Evolutionary conservation across 495 filamentous ascomycete species (phyloP), one percentile per base, ranked within the genome.

Genomic region (Penicillium goetzii): DNA sequence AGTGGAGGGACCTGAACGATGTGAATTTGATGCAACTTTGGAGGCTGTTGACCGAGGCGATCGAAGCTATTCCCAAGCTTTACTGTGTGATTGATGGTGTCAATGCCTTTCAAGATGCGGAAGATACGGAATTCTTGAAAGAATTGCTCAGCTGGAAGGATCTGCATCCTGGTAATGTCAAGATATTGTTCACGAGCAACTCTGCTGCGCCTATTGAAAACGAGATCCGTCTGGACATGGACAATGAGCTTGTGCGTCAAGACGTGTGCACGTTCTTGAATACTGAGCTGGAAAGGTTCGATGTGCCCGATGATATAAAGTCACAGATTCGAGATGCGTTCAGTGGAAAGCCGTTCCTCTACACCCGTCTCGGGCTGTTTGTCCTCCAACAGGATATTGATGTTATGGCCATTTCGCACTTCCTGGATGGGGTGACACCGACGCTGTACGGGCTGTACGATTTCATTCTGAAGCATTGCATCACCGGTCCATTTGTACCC

Each of bases 1-100:
- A 26, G 25, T 52, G 49, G 49, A 52, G 17, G 6, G 9, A 32
- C 32, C 4, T 52, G 15, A 5, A 32, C 4, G 15, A 25, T 32
- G 49, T 52, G 28, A 21, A 26, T 17, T 9, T 52, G 12, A 30
- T 28, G 25, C 23, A 52, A 28, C 28, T 52, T 12, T 52, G 49
- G 49, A 9, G 11, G 25, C 49, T 52, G 23, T 25, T 52, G 49
- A 25, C 14, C n/a, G 49, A 52, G 23, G 28, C 49, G 6, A 17
- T 52, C 25, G 28, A 52, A 28, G 49, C 7, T 32, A 12, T 52
- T 8, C 49, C 49, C 11, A 52, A 52, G 25, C 4, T 52, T 26
- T 52, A 52, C 28, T 52, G 49, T 32, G 49, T 52, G 19, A 52
- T 52, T 32, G 49, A 52, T 21, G 21, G 25, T 3, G n/a, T 52